Percentiles rank a stretch among this genome's conserved stretches.
Conservation (phyloP, 1,284 basidiomycete species). For the Tausonia pullulans region DNA sequence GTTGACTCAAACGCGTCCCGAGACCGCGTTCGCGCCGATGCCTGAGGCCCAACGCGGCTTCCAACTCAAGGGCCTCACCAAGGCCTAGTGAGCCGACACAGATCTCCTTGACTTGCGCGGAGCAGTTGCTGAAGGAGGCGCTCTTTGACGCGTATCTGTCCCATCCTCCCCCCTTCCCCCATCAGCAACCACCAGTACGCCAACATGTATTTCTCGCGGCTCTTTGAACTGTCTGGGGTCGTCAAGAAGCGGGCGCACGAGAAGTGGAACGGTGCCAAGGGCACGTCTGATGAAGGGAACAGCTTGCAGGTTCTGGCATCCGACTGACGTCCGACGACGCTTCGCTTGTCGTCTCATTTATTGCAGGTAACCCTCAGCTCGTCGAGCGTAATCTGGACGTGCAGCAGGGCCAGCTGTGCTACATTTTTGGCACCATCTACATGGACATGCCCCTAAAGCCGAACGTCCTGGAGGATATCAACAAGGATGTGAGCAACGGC, state of each 20-base stretch:
- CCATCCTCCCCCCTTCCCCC: conserved; percentile 28
- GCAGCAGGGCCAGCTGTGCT: conserved; percentile 70
- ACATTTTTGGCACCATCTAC: conserved; percentile 88
- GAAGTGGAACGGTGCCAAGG: conserved; percentile 50
- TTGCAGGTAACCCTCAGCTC: conserved; percentile 54
- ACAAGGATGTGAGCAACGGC: conserved; percentile 55
- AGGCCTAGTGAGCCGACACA: too few relatives aligned
- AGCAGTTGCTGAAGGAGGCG: too few relatives aligned
- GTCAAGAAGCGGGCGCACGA: conserved; percentile 54
- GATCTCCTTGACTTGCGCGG: too few relatives aligned
- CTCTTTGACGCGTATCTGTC: conserved; percentile 5
- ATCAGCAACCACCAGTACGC: conserved; percentile 68
- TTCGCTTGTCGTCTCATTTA: background rate
- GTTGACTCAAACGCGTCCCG: too few relatives aligned
- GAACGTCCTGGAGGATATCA: conserved; percentile 89
- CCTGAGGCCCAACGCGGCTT: too few relatives aligned
- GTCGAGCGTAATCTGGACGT: conserved; percentile 83
- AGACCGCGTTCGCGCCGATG: too few relatives aligned
- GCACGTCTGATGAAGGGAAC: background rate
- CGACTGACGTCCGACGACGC: background rate
- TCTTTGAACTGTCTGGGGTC: conserved; percentile 50
- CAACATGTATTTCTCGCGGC: conserved; percentile 77
- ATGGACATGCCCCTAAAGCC: conserved; percentile 98
- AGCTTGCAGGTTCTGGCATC: background rate
- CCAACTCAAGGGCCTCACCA: too few relatives aligned